Percentiles rank a stretch among this genome's conserved stretches.
Conservation (phyloP, 2,329 filamentous ascomycete species). For the Ophiostoma quercus region DNA sequence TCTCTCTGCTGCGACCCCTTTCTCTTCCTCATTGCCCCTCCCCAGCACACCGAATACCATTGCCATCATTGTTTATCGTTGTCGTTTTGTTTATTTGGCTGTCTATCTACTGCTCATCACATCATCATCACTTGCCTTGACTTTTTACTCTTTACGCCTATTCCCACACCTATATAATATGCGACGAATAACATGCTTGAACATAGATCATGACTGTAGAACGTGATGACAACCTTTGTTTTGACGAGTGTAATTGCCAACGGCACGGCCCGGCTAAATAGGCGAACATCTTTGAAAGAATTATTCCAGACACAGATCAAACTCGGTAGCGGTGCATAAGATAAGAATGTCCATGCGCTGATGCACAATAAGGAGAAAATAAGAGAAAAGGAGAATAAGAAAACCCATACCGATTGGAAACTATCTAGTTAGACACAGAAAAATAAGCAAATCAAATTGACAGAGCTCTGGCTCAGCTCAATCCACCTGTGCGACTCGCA, state of each 20-base stretch:
- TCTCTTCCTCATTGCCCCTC: background rate
- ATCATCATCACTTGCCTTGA: no score
- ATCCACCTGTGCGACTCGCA: background rate
- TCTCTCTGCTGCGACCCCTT: background rate
- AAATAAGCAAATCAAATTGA: background rate
- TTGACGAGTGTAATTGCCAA: background rate
- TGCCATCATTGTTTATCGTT: background rate
- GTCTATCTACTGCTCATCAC: background rate
- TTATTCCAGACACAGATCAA: background rate
- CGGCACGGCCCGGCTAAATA: background rate
- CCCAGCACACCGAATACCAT: slow-evolving; percentile 13
- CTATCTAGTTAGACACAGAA: background rate
- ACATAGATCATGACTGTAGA: background rate
- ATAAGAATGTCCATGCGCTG: background rate
- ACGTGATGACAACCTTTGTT: background rate
- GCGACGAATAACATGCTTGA: background rate
- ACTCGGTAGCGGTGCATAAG: background rate
- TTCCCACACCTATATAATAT: background rate
- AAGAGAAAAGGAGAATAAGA: background rate
- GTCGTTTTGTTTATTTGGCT: background rate
- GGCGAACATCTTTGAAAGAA: background rate
- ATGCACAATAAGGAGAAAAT: no score
- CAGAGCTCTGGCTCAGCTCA: background rate
- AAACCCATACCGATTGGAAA: background rate
- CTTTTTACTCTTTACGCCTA: background rate